phyloP scores from a whole-genome alignment of 228 moss, liverwort and hornwort genomes.

The Sphagnum magellanicum region DNA sequence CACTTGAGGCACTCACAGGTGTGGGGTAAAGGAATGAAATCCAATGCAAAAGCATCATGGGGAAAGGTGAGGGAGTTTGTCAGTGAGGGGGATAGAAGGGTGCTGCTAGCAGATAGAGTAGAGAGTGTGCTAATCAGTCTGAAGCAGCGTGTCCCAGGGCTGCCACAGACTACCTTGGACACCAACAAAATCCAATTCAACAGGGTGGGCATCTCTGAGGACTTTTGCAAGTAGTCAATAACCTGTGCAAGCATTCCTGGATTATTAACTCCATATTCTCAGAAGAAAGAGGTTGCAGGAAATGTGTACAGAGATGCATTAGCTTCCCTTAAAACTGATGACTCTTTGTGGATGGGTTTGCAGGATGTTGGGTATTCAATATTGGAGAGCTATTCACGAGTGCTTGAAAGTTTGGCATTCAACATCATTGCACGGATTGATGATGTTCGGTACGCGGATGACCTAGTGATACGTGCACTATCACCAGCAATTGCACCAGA shows the following conservation, averaged over 20 bases:
- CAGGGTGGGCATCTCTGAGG: constrained; percentile 33
- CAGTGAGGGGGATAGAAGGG: constrained; percentile 66
- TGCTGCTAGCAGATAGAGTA: constrained; percentile 62
- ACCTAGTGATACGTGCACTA: constrained; percentile 51
- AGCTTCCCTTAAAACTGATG: no score
- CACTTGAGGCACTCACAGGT: constrained; percentile 44
- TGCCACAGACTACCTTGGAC: constrained; percentile 86
- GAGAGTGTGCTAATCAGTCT: constrained; percentile 68
- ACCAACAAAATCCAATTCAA: constrained; percentile 92
- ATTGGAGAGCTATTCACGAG: constrained; percentile 95
- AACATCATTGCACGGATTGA: constrained; percentile 93
- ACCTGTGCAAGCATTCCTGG: background rate
- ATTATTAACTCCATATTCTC: background rate
- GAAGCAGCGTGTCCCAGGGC: constrained; percentile 77
- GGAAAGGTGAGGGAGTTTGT: constrained; percentile 72
- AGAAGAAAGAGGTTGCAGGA: no score
- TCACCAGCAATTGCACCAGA: constrained; percentile 33
- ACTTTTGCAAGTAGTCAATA: no score
- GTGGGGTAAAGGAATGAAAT: constrained; percentile 42
- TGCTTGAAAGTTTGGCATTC: constrained; percentile 89
- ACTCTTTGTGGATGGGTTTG: background rate
- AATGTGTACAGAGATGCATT: no score
- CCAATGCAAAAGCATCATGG: constrained; percentile 68
- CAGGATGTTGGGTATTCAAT: constrained; percentile 99
- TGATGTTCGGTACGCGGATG: constrained; percentile 78